Evolutionary conservation across 805 yeast species (phyloP), one percentile per base, ranked within the genome.

Genomic region (Wickerhamomyces chambardii): DNA sequence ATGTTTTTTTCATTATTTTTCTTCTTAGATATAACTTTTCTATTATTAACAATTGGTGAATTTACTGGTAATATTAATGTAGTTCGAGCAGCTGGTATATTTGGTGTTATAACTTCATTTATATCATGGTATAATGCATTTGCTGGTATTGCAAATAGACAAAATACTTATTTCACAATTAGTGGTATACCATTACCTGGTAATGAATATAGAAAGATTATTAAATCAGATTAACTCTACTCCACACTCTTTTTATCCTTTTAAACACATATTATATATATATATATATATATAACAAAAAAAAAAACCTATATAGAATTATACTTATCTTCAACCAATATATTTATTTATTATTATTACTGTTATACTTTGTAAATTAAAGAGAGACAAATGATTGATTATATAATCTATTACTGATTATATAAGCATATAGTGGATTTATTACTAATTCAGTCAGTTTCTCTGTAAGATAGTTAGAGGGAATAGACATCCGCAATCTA

Each of bases 71-170:
- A 55, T 17, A 50, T 46, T 17, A 60, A 59, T 21, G 56, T 66
- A 31, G 55, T 61, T 10, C 65, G 59, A 44, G 81, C 77, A 25
- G 81, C 75, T 34, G 83, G 82, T 38, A 66, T 68, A 17, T 48
- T 71, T 33, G 80, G 81, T 24, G 55, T 75, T 19, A 55, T 75
- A 19, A 64, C 77, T 15, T 65, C 79, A 0, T 56, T 71, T 37
- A 39, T 70, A 33, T 79, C 78, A 6, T 75, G 73, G 72, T 76
- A 73, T 50, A 74, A 73, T 45, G 80, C 81, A 3, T 70, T 62
- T 45, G 78, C 78, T 6, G 81, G 80, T 60, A 48, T 70, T 29
- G 75, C 80, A n/a, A 76, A 68, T 31, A 53, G 53, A 24, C 71
- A 74, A 41, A 81, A 78, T 59, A 63, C 77, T 18, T 62, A 61